A percentile compares a stretch with the other conserved stretches of the same genome.
Conservation (phyloP, 2,329 filamentous ascomycete genomes). For the Talaromyces sp. region DNA sequence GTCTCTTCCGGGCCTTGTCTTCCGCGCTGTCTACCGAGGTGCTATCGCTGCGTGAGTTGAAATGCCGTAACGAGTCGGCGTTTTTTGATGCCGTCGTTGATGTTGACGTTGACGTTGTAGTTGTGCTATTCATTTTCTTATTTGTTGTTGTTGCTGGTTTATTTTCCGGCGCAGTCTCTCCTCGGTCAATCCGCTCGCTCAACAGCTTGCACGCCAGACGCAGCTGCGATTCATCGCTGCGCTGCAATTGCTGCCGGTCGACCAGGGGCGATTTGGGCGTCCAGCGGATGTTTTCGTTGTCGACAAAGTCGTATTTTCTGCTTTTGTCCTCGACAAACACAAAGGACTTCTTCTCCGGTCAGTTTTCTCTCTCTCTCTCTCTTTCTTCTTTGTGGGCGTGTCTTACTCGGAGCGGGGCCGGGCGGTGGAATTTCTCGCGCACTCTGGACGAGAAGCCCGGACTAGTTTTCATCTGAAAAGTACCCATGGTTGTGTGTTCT, state of each 20-base stretch:
- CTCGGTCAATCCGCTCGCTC: slow-evolving; percentile 25
- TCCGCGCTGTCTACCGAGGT: not conserved
- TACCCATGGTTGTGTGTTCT: not conserved
- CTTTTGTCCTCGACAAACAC: slow-evolving; percentile 12
- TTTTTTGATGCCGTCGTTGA: not conserved
- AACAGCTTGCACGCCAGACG: slow-evolving; percentile 30
- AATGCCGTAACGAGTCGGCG: not conserved
- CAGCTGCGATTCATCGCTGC: slow-evolving; percentile 29
- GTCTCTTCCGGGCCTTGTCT: not conserved
- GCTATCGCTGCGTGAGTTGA: not conserved
- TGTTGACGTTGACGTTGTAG: not conserved
- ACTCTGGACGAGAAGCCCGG: not conserved
- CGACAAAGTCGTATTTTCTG: slow-evolving; percentile 29
- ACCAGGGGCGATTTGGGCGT: slow-evolving; percentile 28
- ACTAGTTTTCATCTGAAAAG: not conserved
- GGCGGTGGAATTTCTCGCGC: not conserved
- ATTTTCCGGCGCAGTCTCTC: slow-evolving; percentile 9
- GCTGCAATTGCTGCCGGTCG: slow-evolving; percentile 27
- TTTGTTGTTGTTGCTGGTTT: not conserved
- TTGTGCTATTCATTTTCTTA: not conserved
- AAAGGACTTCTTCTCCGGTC: not conserved
- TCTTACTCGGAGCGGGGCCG: slow-evolving; percentile 8
- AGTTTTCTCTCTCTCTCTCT: not conserved
- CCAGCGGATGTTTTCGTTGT: slow-evolving; percentile 25
- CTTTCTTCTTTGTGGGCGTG: not conserved